Evolutionary conservation across 805 yeast genomes (phyloP).

Genomic region (Cyberlindnera subsufficiens): DNA sequence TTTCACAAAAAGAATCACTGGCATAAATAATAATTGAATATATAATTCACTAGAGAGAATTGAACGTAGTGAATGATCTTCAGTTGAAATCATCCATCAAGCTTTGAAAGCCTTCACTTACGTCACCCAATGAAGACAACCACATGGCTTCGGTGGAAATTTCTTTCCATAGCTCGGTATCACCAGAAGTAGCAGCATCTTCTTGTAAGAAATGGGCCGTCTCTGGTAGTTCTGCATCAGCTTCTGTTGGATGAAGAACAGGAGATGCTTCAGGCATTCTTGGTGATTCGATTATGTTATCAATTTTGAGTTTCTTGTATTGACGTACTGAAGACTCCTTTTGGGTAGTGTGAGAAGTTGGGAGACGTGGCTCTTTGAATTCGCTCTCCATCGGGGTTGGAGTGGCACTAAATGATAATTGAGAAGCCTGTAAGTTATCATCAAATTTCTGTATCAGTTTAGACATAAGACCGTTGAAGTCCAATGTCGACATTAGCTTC

Average conservation of each 20-base stretch:
- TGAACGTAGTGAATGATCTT: background rate
- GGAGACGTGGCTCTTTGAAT: background rate
- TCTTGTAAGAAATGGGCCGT: slow-evolving; percentile 24
- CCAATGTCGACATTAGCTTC: slow-evolving; percentile 57
- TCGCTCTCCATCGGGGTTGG: background rate
- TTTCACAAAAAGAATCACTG: slow-evolving; percentile 37
- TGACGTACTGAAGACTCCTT: slow-evolving; percentile 15
- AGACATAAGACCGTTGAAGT: slow-evolving; percentile 60
- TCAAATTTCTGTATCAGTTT: slow-evolving; percentile 53
- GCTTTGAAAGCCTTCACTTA: slow-evolving; percentile 31
- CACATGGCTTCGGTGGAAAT: slow-evolving; percentile 74
- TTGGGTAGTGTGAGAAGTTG: background rate
- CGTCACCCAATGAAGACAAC: slow-evolving; percentile 41
- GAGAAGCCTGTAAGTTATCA: slow-evolving; percentile 26
- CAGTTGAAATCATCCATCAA: slow-evolving; percentile 19
- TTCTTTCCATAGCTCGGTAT: slow-evolving; percentile 66
- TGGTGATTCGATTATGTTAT: slow-evolving; percentile 9
- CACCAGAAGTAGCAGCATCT: slow-evolving; percentile 31
- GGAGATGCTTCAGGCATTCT: slow-evolving; percentile 9
- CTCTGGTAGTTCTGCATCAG: slow-evolving; percentile 20
- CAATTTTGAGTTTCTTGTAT: slow-evolving; percentile 12
- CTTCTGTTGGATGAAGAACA: slow-evolving; percentile 13
- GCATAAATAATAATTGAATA: background rate
- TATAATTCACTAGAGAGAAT: background rate
- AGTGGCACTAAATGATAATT: slow-evolving; percentile 8